Base-by-base conservation (phyloP, 257 asterid genomes). In the Ehretia macrophylla region DNA sequence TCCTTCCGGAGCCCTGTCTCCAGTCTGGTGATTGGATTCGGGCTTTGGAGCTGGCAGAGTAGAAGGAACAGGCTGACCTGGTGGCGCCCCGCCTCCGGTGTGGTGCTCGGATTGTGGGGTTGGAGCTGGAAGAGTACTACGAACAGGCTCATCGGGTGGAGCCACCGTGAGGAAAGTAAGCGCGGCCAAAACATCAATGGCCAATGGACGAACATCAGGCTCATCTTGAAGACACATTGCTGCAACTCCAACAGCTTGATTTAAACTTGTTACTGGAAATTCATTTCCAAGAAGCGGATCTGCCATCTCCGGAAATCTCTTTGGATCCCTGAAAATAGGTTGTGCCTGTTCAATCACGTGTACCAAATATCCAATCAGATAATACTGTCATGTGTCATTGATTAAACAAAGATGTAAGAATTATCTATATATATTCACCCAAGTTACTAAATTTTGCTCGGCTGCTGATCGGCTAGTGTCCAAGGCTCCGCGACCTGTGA, bases 201-300 rank as follows among this genome's bases (percentile, higher is more conserved):
- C 80, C 68, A 82, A 73, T 19, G 96, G 96, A 3, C 96, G 88
- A 0, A 87, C 94, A 11, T 59, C 39, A 1, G 96, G 88, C 55
- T 87, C 91, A 14, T 87, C 96, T 67, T 84, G 94, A 14, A 87
- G 78, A 59, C 96, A 87, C 96, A 87, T 87, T 17, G 96, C 94
- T 17, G 91, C 88, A 5, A 87, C 78, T 47, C 94, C 96, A 14
- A 87, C 85, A 0, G 85, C 94, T 69, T 87, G 96, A 56, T 87
- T 84, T 59, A 87, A 72, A 65, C 96, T 71, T 46, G 77, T 80
- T 12, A 75, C 67, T 0, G 85, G 70, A 51, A 74, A 82, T 20
- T 53, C 70, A 17, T 67, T 68, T 27, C 59, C 63, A 5, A 87
- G 90, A 1, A 64, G 79, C 5, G 96, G 88, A 62, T 87, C 96